Percentiles rank a stretch among this genome's conserved stretches.
phyloP scores from a whole-genome alignment of 768 basidiomycete species.

The Tremella mesenterica region DNA sequence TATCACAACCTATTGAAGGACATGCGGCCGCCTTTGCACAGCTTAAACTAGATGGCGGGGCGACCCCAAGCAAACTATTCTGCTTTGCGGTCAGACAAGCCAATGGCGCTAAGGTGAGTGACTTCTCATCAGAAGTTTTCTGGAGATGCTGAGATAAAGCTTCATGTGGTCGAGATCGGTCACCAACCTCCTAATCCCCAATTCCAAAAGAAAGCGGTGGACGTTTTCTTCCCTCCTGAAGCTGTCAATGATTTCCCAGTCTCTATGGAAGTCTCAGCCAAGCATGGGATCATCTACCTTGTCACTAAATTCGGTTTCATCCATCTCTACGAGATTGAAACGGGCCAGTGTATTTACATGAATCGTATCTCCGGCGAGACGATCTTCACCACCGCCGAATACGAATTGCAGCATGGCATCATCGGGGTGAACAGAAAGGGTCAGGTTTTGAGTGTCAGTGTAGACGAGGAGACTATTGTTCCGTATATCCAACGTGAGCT shows the following conservation, averaged over 20 bases:
- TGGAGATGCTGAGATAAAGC: conserved; percentile 50
- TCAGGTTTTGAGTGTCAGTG: conserved; percentile 90
- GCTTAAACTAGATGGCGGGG: conserved; percentile 79
- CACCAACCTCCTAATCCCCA: conserved; percentile 84
- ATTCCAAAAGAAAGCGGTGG: conserved; percentile 94
- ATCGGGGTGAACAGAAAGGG: conserved; percentile 99
- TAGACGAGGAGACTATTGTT: conserved; percentile 91
- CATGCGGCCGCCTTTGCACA: conserved; percentile 95
- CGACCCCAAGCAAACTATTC: conserved; percentile 79
- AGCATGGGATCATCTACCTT: conserved; percentile 92
- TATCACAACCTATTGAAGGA: conserved; percentile 96
- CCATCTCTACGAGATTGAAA: conserved; percentile 95
- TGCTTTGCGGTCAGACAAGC: conserved; percentile 91
- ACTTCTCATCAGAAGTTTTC: not conserved
- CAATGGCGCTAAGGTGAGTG: conserved; percentile 86
- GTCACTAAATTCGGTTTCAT: conserved; percentile 99
- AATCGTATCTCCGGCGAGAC: conserved; percentile 99
- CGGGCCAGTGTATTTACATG: conserved; percentile 98
- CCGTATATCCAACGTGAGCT: conserved; percentile 73
- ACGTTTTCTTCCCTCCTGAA: conserved; percentile 98
- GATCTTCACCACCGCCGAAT: conserved; percentile 96
- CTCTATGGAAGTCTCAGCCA: conserved; percentile 96
- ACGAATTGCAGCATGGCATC: conserved; percentile 87
- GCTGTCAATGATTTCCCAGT: conserved; percentile 98
- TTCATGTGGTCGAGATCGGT: conserved; percentile 97